Percentiles rank a stretch among this genome's conserved stretches.
Evolutionary conservation across 225 moss, liverwort and hornwort genomes (phyloP).

Genomic region (Pseudoscleropodium purum): DNA sequence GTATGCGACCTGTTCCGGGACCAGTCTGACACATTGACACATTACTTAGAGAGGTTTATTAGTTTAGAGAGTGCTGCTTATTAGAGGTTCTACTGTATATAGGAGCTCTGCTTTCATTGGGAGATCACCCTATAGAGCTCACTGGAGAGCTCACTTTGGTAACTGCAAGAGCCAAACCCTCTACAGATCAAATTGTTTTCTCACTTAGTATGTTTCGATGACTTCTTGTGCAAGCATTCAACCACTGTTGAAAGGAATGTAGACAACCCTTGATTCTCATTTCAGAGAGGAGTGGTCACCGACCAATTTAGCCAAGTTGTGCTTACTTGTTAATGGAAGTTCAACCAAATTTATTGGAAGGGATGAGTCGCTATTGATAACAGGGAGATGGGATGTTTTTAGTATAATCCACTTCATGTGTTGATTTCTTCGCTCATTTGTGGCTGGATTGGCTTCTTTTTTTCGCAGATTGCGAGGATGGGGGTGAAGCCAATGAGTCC

Average conservation of each 20-base stretch:
- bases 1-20: too few relatives aligned
- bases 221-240: background rate
- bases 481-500: conserved; percentile 41
- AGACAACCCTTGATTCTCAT: background rate
- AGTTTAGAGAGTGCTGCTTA: too few relatives aligned
- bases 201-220: background rate
- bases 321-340: background rate
- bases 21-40: too few relatives aligned
- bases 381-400: background rate
- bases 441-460: background rate
- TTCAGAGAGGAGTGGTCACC: background rate
- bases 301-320: background rate
- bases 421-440: background rate
- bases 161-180: background rate
- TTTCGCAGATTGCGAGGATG: conserved; percentile 8
- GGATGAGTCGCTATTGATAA: background rate
- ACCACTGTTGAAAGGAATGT: background rate
- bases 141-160: background rate
- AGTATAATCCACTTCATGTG: background rate
- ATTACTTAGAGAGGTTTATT: too few relatives aligned
- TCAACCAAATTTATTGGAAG: background rate
- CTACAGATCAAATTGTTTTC: background rate
- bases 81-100: too few relatives aligned
- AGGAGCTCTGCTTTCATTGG: background rate
- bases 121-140: background rate